phyloP scores from a whole-genome alignment of 345 rosid species.

The Boechera retrofracta region DNA sequence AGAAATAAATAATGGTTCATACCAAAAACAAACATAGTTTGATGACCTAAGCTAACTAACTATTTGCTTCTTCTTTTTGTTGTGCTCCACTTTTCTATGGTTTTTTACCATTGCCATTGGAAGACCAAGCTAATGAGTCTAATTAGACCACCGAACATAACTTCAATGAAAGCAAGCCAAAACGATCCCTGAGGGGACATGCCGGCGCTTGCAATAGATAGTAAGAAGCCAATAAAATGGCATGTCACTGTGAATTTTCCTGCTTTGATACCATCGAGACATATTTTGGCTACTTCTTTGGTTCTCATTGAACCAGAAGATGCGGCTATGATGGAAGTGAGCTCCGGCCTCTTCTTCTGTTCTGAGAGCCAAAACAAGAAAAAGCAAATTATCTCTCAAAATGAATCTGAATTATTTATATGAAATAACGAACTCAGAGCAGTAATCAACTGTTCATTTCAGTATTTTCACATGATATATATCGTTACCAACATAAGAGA shows the following conservation, averaged over 20 bases:
- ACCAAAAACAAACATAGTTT: background rate
- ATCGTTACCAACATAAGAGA: too few species aligned
- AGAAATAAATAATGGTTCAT: background rate
- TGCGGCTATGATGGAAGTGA: slow-evolving; percentile 59
- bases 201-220: slow-evolving; percentile 63
- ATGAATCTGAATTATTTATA: too few species aligned
- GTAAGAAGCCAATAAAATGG: slow-evolving; percentile 61
- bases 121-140: slow-evolving; percentile 56
- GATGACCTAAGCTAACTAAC: slow-evolving; percentile 20
- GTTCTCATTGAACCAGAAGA: slow-evolving; percentile 74
- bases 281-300: slow-evolving; percentile 68
- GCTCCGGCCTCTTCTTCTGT: slow-evolving; percentile 58
- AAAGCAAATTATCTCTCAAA: background rate
- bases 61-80: background rate
- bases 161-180: slow-evolving; percentile 69
- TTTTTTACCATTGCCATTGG: slow-evolving; percentile 69
- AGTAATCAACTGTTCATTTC: too few species aligned
- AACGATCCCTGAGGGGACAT: slow-evolving; percentile 73
- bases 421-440: too few species aligned
- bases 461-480: too few species aligned
- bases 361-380: slow-evolving; percentile 43
- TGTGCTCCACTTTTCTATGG: slow-evolving; percentile 48
- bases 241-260: slow-evolving; percentile 68
- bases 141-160: slow-evolving; percentile 46
- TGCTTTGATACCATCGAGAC: slow-evolving; percentile 58